Percentiles rank a stretch among this genome's conserved stretches.
Conservation (phyloP, 805 yeast genomes). For the Myxozyma lipomycoides region DNA sequence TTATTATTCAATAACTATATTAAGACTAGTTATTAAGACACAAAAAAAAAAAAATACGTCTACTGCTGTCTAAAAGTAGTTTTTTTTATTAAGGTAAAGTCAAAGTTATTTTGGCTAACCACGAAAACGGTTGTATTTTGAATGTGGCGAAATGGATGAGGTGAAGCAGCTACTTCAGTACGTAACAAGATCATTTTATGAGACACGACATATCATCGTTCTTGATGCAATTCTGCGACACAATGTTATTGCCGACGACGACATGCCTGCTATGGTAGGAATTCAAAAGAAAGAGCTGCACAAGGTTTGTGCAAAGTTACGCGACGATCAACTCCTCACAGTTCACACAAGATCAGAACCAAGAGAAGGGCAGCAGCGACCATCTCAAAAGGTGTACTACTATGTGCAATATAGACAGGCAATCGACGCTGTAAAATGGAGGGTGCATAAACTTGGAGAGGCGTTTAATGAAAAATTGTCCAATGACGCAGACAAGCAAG, state of each 20-base stretch:
- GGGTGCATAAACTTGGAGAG: slow-evolving; percentile 80
- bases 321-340: slow-evolving; percentile 77
- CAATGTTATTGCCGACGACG: slow-evolving; percentile 89
- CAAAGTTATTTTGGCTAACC: no score
- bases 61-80: no score
- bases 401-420: slow-evolving; percentile 89
- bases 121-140: no score
- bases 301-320: slow-evolving; percentile 69
- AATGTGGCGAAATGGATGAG: slow-evolving; percentile 20
- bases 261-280: slow-evolving; percentile 72
- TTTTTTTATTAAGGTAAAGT: no score
- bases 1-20: no score
- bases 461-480: slow-evolving; percentile 75
- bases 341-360: slow-evolving; percentile 39
- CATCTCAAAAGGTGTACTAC: slow-evolving; percentile 73
- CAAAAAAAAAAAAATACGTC: no score
- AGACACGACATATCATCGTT: slow-evolving; percentile 74
- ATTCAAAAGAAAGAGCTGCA: slow-evolving; percentile 84
- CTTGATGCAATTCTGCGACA: slow-evolving; percentile 85
- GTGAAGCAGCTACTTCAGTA: slow-evolving; percentile 53
- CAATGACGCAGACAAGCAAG: slow-evolving; percentile 85
- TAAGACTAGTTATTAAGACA: no score
- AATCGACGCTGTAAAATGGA: slow-evolving; percentile 94
- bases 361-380: slow-evolving; percentile 58
- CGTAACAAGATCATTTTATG: slow-evolving; percentile 83